These are phyloP conservation scores for Carex littledalei DNA, from an alignment of 176 grass and related monocot species.

Conservation along the genomic window DNA sequence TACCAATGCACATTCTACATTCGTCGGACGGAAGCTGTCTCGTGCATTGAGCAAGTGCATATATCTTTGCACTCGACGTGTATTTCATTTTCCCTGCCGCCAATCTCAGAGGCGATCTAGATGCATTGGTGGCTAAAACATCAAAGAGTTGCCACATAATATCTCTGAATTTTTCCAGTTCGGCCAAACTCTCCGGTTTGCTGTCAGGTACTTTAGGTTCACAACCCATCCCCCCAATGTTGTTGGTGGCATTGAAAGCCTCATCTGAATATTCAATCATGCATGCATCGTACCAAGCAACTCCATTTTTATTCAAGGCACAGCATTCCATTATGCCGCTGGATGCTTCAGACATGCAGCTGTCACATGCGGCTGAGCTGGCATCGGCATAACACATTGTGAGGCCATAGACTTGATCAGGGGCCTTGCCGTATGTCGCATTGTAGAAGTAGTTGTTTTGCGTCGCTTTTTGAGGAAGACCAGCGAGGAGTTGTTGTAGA, in stretches of 20 bases:
- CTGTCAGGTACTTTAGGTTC: not conserved
- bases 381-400: not conserved
- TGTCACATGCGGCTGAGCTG: not conserved
- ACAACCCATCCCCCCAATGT: not conserved
- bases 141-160: not conserved
- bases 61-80: conserved; percentile 1
- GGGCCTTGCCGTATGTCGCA: not conserved
- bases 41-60: conserved; percentile 33
- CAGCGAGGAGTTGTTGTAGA: conserved; percentile 22
- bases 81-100: conserved; percentile 6
- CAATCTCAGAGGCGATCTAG: not conserved
- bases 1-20: conserved; percentile 25
- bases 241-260: conserved; percentile 15
- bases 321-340: not conserved
- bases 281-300: conserved; percentile 26
- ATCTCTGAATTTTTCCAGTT: not conserved
- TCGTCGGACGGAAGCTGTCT: conserved; percentile 4
- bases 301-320: not conserved
- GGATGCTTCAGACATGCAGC: conserved; percentile 16
- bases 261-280: conserved; percentile 23
- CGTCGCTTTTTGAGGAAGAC: not conserved
- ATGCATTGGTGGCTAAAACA: conserved; percentile 13
- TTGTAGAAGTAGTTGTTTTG: conserved; percentile 20
- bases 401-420: not conserved
- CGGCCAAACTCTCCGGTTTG: conserved; percentile 22